phyloP scores from a whole-genome alignment of 176 grass and related monocot genomes.

The barley (Hordeum vulgare) region DNA sequence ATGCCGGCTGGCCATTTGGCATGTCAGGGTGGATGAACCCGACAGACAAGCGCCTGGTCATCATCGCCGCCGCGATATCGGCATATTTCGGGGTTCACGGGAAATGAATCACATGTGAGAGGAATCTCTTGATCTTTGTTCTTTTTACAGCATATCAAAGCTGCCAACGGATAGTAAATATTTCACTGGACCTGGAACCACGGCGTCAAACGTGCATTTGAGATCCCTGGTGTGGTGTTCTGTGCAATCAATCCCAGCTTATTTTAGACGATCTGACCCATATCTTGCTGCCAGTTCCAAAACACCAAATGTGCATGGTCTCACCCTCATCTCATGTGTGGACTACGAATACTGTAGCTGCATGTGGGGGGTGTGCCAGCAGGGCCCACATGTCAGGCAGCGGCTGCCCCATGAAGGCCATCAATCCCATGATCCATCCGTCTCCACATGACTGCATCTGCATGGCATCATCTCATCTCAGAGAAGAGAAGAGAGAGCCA shows the following conservation, averaged over 20 bases:
- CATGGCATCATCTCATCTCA: background rate
- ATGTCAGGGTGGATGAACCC: background rate
- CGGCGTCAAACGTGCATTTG: slow-evolving; percentile 22
- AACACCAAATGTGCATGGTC: background rate
- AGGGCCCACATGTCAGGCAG: slow-evolving; percentile 8
- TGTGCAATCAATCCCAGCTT: background rate
- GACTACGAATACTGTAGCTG: background rate
- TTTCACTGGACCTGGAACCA: background rate
- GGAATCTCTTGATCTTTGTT: slow-evolving; percentile 16
- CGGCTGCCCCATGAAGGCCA: background rate
- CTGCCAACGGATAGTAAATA: background rate
- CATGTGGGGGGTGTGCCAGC: slow-evolving; percentile 5
- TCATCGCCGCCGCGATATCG: background rate
- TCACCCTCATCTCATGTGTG: slow-evolving; percentile 2
- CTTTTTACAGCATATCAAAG: background rate
- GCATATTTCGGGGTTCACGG: background rate
- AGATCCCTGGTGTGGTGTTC: slow-evolving; percentile 9
- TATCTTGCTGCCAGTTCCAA: background rate
- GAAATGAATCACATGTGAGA: background rate
- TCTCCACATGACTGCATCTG: background rate
- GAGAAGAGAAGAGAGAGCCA: background rate
- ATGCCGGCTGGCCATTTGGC: slow-evolving; percentile 6
- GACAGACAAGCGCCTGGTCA: slow-evolving; percentile 1
- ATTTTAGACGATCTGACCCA: slow-evolving; percentile 9
- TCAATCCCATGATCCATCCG: background rate